Percentiles rank a stretch among this genome's conserved stretches.
These are phyloP conservation scores for Hypomyces rosellus DNA, from an alignment of 2,329 filamentous ascomycete species.

Conservation along the genomic window DNA sequence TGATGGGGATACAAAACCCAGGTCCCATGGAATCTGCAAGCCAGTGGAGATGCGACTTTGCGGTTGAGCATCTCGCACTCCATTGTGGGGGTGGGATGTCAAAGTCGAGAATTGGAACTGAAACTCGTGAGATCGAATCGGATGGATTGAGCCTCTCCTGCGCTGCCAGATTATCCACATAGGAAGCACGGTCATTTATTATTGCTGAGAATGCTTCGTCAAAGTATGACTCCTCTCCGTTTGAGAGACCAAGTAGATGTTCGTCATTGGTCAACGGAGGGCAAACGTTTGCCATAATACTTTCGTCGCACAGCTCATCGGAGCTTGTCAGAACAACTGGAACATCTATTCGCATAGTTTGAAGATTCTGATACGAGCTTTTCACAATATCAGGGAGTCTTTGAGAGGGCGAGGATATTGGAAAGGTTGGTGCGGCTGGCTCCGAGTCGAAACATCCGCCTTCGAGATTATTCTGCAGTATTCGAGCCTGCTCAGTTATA, in stretches of 20 bases:
- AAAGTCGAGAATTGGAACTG: slow-evolving; percentile 24
- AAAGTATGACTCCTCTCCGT: slow-evolving; percentile 12
- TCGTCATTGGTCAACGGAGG: neutral
- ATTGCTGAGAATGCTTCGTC: slow-evolving; percentile 20
- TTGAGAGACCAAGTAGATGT: neutral
- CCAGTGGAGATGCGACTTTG: slow-evolving; percentile 21
- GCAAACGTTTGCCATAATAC: neutral
- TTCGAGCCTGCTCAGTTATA: neutral
- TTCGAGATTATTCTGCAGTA: slow-evolving; percentile 9
- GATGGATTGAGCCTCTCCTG: slow-evolving; percentile 24
- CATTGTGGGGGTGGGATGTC: slow-evolving; percentile 19
- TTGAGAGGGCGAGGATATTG: slow-evolving; percentile 13
- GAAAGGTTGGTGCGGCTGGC: slow-evolving; percentile 7
- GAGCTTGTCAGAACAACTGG: slow-evolving; percentile 18
- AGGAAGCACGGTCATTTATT: slow-evolving; percentile 13
- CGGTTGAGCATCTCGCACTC: slow-evolving; percentile 11
- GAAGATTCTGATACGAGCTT: neutral
- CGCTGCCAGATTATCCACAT: slow-evolving; percentile 14
- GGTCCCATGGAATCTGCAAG: slow-evolving; percentile 13
- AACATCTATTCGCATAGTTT: slow-evolving; percentile 17
- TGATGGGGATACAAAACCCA: slow-evolving; percentile 5
- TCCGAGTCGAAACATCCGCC: slow-evolving; percentile 17
- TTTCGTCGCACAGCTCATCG: neutral
- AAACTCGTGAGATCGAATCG: slow-evolving; percentile 21
- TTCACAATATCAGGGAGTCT: neutral